Conservation (phyloP, 2,329 filamentous ascomycete genomes). For the Harringtonia lauricola region DNA sequence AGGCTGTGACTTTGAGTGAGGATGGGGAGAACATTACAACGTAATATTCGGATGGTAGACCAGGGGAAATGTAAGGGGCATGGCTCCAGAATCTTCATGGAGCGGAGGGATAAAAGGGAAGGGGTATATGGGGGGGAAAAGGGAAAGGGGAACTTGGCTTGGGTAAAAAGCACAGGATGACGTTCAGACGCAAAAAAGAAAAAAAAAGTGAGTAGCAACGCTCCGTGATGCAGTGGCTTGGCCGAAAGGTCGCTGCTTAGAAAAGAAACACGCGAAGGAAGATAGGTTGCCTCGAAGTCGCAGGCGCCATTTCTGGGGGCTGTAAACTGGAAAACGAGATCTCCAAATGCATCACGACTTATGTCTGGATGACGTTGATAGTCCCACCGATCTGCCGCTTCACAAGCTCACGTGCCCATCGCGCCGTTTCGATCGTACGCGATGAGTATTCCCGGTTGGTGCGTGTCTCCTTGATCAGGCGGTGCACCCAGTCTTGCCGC, state of each 20-base stretch:
- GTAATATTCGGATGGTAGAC: not conserved
- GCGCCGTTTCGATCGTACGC: conserved; percentile 85
- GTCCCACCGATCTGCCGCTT: conserved; percentile 68
- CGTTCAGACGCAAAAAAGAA: too few relatives aligned
- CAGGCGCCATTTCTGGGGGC: not conserved
- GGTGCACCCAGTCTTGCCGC: conserved; percentile 81
- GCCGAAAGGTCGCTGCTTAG: too few relatives aligned
- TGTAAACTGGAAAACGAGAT: not conserved
- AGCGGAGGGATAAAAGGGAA: not conserved
- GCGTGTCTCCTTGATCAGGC: conserved; percentile 85
- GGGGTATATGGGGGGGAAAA: not conserved
- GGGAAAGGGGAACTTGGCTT: too few relatives aligned
- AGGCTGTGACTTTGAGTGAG: not conserved
- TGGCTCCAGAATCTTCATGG: not conserved
- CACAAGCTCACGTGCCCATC: conserved; percentile 95
- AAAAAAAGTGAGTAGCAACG: too few relatives aligned
- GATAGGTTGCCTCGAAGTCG: not conserved
- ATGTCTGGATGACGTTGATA: conserved; percentile 39
- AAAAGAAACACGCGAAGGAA: too few relatives aligned
- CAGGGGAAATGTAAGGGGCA: not conserved
- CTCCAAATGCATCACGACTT: conserved; percentile 15
- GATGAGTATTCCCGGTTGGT: conserved; percentile 75
- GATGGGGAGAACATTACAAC: too few relatives aligned
- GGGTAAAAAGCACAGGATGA: too few relatives aligned
- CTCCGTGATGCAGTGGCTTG: too few relatives aligned